Percentiles rank a stretch among this genome's conserved stretches.
Evolutionary conservation across 2,329 filamentous ascomycete genomes (phyloP).

Genomic region (Clarireedia paspali): DNA sequence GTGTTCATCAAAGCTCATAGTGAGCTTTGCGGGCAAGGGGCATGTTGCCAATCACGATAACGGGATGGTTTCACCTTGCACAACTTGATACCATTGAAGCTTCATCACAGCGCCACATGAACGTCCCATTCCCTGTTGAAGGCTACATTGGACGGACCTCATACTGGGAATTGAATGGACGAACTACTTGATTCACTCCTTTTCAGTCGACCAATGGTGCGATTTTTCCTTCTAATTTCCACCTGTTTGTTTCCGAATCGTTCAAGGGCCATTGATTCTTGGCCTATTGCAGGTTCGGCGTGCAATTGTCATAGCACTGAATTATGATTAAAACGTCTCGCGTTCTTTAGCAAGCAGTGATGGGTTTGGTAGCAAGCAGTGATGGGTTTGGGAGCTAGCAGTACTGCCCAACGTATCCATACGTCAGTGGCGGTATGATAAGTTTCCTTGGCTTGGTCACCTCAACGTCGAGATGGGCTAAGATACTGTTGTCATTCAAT

Average conservation of each 20-base stretch:
- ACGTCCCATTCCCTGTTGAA: neutral
- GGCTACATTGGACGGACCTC: neutral
- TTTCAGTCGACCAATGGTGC: neutral
- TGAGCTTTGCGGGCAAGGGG: too few species aligned
- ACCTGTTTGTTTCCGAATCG: neutral
- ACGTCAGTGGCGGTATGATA: neutral
- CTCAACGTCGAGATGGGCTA: too few species aligned
- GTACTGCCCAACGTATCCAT: neutral
- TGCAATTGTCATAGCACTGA: neutral
- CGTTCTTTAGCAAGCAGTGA: neutral
- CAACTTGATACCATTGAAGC: constrained; percentile 6
- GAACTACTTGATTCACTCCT: neutral
- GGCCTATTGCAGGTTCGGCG: neutral
- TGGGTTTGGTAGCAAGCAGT: neutral
- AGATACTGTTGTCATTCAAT: neutral
- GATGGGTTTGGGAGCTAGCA: neutral
- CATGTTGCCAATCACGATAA: neutral
- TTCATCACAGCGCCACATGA: constrained; percentile 1
- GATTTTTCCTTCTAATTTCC: too few species aligned
- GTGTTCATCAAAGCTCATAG: neutral
- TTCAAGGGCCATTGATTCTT: neutral
- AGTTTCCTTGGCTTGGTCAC: neutral
- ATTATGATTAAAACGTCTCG: neutral
- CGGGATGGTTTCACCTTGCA: neutral
- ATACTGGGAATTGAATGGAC: neutral